Conservation (phyloP, 192 early-diverging fungal species). For the Backusella tuberculispora region DNA sequence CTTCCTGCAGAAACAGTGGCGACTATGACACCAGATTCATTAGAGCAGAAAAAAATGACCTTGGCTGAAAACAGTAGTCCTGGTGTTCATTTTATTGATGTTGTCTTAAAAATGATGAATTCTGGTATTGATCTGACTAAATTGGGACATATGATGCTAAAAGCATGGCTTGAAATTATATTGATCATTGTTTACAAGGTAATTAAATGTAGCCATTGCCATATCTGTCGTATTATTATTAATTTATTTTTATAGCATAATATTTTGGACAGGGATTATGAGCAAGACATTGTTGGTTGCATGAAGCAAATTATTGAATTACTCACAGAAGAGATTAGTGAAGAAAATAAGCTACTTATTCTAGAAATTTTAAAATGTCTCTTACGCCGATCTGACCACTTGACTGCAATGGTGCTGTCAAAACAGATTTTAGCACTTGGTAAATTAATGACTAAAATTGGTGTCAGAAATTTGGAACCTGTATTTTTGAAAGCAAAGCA, state of each 20-base stretch:
- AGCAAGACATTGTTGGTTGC: slow-evolving; percentile 40
- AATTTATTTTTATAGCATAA: slow-evolving; percentile 38
- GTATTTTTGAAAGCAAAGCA: slow-evolving; percentile 52
- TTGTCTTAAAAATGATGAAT: slow-evolving; percentile 56
- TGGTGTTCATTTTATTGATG: slow-evolving; percentile 57
- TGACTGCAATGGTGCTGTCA: slow-evolving; percentile 58
- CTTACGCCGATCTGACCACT: slow-evolving; percentile 53
- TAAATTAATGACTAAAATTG: slow-evolving; percentile 56
- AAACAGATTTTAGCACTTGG: slow-evolving; percentile 62
- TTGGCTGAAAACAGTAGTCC: slow-evolving; percentile 39
- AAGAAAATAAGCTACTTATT: slow-evolving; percentile 60
- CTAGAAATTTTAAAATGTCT: slow-evolving; percentile 55
- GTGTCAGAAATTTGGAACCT: slow-evolving; percentile 46
- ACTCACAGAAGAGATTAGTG: slow-evolving; percentile 45
- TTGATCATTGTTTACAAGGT: slow-evolving; percentile 65
- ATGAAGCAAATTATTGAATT: slow-evolving; percentile 51
- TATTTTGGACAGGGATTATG: slow-evolving; percentile 42
- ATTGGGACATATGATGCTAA: slow-evolving; percentile 50
- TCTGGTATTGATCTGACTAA: slow-evolving; percentile 51
- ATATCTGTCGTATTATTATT: not conserved
- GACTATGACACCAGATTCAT: slow-evolving; percentile 26
- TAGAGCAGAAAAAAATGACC: slow-evolving; percentile 30
- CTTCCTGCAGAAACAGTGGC: slow-evolving; percentile 39
- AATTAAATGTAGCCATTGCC: not conserved
- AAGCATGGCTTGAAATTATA: slow-evolving; percentile 58